Base-by-base conservation (phyloP, 1,284 basidiomycete species). In the Polyporus tsugae region DNA sequence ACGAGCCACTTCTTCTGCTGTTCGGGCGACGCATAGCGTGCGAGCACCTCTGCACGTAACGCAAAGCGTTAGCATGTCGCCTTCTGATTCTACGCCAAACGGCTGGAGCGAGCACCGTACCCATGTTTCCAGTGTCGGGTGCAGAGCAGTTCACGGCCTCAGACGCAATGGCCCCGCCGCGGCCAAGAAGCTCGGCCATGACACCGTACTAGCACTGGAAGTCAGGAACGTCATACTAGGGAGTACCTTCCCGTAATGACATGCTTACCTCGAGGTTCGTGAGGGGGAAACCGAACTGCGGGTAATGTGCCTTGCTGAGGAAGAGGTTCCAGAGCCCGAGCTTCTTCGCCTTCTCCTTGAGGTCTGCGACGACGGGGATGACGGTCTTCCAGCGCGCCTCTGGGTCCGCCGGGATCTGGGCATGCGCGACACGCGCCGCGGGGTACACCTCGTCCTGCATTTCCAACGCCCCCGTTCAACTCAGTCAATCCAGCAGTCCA, bases 261-360 rank as follows among this genome's bases (percentile, higher is more conserved):
- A 62, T 35, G 63, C 85, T 58, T 72, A 95, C 95, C 86, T 99
- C 97, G 65, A 99, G 86, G 81, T 99, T 99, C 36, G 91, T 92
- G 73, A 99, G 84, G 17, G 93, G 91, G n/a, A 95, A 91, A 63
- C 97, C 97, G 76, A 89, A 86, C 73, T 93, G 86, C 36, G 95
- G 95, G 80, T 97, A 98, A 80, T 98, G 96, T 60, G 89, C 86
- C 82, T 95, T 96, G 86, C 94, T 96, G 71, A 99, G 84, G 87
- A 99, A 99, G 55, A 99, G 86, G 80, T 99, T 99, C 97, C 97
- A 99, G 59, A 99, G 86, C 1, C 97, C 97, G 49, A 91, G 87
- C 75, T 89, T 86, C 82, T 92, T 93, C 4, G 97, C 97, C 80
- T 94, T 96, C 70, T 78, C 85, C 84, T 99, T 98, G 75, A 99